Evolutionary conservation across 495 filamentous ascomycete genomes (phyloP).

Genomic region (Penicillium angulare): DNA sequence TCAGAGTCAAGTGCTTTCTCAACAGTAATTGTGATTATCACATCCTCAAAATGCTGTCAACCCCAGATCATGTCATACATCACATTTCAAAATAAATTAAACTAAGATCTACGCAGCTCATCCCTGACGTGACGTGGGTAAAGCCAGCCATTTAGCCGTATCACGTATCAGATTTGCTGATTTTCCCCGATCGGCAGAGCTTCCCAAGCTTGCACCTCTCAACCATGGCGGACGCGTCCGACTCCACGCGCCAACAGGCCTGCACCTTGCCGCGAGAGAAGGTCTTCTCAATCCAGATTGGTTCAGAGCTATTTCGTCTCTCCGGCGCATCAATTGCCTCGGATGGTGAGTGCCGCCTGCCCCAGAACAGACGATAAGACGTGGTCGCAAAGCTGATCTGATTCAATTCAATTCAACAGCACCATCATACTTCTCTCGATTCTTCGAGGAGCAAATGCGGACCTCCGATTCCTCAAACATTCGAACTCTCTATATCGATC

Average conservation of each 20-base stretch:
- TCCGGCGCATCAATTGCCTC: constrained; percentile 94
- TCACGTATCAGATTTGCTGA: background rate
- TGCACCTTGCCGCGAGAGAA: constrained; percentile 55
- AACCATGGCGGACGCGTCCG: constrained; percentile 1
- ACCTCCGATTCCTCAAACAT: constrained; percentile 54
- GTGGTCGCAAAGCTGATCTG: background rate
- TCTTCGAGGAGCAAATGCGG: constrained; percentile 82
- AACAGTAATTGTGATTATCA: no score
- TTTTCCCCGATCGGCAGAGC: background rate
- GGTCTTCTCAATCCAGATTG: constrained; percentile 93
- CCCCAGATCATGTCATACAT: no score
- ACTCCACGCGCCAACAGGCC: background rate
- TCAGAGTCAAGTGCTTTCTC: no score
- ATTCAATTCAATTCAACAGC: no score
- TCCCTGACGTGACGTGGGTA: background rate
- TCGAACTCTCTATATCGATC: constrained; percentile 88
- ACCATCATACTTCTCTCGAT: constrained; percentile 95
- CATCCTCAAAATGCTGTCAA: no score
- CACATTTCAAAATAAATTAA: no score
- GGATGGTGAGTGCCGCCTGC: constrained; percentile 68
- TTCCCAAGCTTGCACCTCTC: background rate
- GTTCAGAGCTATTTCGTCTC: constrained; percentile 84
- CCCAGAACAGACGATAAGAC: background rate
- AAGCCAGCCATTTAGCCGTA: background rate
- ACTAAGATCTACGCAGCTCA: background rate